Evolutionary conservation across 352 stramenopile genomes (phyloP).

Genomic region (Phytopythium cucurbitacearum): DNA sequence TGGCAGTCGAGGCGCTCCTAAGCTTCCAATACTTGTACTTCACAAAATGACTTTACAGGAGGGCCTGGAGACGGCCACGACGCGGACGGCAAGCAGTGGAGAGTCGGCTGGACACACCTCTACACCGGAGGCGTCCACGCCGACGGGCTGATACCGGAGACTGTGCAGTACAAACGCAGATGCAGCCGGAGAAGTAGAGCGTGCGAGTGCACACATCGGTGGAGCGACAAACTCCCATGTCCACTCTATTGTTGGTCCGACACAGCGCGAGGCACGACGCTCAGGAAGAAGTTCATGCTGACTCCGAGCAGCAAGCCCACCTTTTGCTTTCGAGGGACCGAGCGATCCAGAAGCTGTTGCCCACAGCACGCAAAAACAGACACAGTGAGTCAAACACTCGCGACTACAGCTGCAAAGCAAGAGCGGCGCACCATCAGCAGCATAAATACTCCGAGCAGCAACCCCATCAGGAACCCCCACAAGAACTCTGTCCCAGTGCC

Average conservation of each 20-base stretch:
- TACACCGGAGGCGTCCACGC: too few species aligned
- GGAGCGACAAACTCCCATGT: background rate
- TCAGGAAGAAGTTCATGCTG: constrained; percentile 89
- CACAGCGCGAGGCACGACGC: constrained; percentile 76
- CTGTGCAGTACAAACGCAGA: too few species aligned
- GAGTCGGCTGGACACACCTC: too few species aligned
- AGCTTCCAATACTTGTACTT: too few species aligned
- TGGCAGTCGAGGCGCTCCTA: too few species aligned
- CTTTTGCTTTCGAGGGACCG: constrained; percentile 84
- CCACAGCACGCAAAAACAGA: background rate
- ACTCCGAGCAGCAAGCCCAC: constrained; percentile 79
- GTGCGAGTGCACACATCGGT: too few species aligned
- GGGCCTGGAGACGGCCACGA: too few species aligned
- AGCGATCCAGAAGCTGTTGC: constrained; percentile 73
- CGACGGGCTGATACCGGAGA: too few species aligned
- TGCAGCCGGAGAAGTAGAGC: too few species aligned
- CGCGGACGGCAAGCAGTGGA: too few species aligned
- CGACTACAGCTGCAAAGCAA: background rate
- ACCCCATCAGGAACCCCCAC: constrained; percentile 85
- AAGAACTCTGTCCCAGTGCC: constrained; percentile 85
- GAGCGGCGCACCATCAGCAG: constrained; percentile 67
- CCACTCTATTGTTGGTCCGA: constrained; percentile 49
- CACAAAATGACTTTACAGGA: too few species aligned
- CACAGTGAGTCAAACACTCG: background rate
- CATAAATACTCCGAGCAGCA: constrained; percentile 88